Evolutionary conservation across 75 land plant genomes (phyloP).

Genomic region (Pinus taeda): DNA sequence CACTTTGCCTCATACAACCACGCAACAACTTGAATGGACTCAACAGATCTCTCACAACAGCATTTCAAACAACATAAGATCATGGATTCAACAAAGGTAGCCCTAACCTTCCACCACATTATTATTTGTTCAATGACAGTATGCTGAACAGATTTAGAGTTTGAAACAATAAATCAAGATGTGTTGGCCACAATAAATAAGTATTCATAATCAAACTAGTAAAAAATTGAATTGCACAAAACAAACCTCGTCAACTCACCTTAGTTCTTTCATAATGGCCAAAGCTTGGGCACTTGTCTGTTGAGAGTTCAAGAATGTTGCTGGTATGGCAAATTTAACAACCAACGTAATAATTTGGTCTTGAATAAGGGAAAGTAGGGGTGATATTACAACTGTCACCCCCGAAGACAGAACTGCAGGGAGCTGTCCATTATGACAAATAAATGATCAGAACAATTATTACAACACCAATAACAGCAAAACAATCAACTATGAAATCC

Average conservation of each 20-base stretch:
- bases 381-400: slow-evolving; percentile 83
- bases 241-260: slow-evolving; percentile 26
- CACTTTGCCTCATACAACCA: too few relatives aligned
- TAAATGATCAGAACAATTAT: not conserved
- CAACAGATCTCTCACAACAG: too few relatives aligned
- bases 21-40: too few relatives aligned
- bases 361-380: slow-evolving; percentile 80
- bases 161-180: too few relatives aligned
- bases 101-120: not conserved
- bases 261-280: slow-evolving; percentile 67
- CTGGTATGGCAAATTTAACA: slow-evolving; percentile 62
- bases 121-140: too few relatives aligned
- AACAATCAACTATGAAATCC: not conserved
- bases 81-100: not conserved
- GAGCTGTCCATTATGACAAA: slow-evolving; percentile 41
- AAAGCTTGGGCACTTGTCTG: slow-evolving; percentile 58
- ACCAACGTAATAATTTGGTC: slow-evolving; percentile 75
- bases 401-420: slow-evolving; percentile 78
- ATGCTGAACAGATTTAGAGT: not conserved
- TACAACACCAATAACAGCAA: not conserved
- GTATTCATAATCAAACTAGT: too few relatives aligned
- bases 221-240: not conserved
- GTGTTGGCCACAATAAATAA: too few relatives aligned
- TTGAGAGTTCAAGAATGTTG: slow-evolving; percentile 86
- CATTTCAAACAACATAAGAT: too few relatives aligned